These are phyloP conservation scores for Russula abietina DNA, from an alignment of 768 basidiomycete genomes.

Conservation along the genomic window DNA sequence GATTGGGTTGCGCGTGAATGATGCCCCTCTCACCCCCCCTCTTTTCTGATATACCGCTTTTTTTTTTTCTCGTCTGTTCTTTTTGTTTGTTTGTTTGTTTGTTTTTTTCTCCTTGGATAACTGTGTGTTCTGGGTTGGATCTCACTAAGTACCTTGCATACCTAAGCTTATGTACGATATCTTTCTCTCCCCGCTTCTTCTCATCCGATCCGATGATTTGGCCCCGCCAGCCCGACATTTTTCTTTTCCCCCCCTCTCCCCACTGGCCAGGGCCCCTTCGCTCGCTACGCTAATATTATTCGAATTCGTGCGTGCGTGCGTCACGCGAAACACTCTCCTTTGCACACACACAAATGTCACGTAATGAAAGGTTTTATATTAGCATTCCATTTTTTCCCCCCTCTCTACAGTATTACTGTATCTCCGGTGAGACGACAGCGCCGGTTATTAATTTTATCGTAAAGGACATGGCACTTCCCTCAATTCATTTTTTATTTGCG, in stretches of 20 bases:
- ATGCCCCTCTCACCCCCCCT: not conserved
- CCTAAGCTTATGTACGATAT: conserved; percentile 11
- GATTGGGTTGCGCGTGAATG: conserved; percentile 81
- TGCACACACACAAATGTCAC: not conserved
- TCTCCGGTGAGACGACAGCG: not conserved
- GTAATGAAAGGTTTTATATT: conserved; percentile 2
- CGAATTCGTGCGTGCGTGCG: not conserved
- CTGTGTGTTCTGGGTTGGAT: conserved; percentile 10
- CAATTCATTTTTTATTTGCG: not conserved
- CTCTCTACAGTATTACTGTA: not conserved
- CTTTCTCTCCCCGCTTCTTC: not conserved
- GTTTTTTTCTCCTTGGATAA: conserved; percentile 2
- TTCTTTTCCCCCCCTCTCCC: not conserved
- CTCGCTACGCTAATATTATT: conserved; percentile 8
- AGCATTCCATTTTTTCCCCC: not conserved
- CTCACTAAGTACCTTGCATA: conserved; percentile 7
- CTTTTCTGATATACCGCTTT: not conserved
- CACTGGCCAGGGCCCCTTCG: not conserved
- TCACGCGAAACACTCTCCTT: not conserved
- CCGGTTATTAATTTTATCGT: conserved; percentile 12
- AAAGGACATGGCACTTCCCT: not conserved
- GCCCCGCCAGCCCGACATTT: too few species aligned
- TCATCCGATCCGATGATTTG: not conserved
- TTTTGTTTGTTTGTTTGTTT: not conserved
- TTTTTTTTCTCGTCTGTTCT: not conserved